Conservation (phyloP, 345 rosid genomes). For the Hibiscus syriacus region DNA sequence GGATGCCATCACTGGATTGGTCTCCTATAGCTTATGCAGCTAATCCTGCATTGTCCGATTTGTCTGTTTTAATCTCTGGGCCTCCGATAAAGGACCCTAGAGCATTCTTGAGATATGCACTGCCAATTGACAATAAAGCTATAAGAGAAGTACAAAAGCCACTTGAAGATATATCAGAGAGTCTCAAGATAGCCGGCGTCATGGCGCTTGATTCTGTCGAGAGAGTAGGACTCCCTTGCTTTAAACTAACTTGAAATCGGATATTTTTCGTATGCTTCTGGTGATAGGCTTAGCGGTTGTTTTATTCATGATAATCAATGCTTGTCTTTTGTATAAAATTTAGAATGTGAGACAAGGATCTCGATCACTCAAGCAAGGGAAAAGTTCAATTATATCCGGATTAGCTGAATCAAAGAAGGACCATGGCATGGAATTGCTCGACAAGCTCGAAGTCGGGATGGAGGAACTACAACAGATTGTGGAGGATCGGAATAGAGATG, state of each 20-base stretch:
- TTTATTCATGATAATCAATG: no score
- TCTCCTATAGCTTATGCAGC: no score
- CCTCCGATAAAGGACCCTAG: constrained; percentile 94
- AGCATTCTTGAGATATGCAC: constrained; percentile 70
- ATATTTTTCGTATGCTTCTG: neutral
- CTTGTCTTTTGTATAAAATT: constrained; percentile 15
- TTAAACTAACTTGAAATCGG: no score
- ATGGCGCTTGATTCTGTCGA: constrained; percentile 89
- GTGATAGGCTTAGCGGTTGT: neutral
- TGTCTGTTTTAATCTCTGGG: constrained; percentile 31
- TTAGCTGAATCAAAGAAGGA: constrained; percentile 87
- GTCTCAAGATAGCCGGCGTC: constrained; percentile 82
- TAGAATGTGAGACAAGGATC: constrained; percentile 92
- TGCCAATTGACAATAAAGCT: constrained; percentile 86
- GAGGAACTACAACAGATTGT: constrained; percentile 78
- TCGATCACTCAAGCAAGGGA: constrained; percentile 65
- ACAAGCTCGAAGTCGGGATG: constrained; percentile 76
- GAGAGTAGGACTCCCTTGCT: constrained; percentile 41
- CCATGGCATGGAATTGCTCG: constrained; percentile 65
- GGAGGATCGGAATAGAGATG: constrained; percentile 85
- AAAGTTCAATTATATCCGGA: constrained; percentile 56
- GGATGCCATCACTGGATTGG: no score
- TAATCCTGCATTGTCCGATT: no score
- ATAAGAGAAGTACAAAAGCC: constrained; percentile 92
- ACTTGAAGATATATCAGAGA: constrained; percentile 86